A percentile compares a stretch with the other conserved stretches of the same genome.
Conservation (phyloP, 2,329 filamentous ascomycete species). For the Lasiodiplodia sp. region DNA sequence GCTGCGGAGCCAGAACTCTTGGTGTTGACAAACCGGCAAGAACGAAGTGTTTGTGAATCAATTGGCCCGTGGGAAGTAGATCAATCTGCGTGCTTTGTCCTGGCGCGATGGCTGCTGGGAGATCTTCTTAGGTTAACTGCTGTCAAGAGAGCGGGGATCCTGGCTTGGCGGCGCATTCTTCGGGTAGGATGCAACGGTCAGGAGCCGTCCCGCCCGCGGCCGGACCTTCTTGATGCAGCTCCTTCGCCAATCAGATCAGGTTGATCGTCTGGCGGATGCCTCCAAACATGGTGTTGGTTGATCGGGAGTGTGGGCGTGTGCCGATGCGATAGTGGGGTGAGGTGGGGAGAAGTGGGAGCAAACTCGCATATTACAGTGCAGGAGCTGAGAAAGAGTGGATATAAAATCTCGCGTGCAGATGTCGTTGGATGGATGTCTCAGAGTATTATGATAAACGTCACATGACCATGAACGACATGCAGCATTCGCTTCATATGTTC, state of each 20-base stretch:
- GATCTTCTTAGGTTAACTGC: not conserved
- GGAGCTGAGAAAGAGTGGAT: too few relatives aligned
- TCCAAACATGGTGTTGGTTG: not conserved
- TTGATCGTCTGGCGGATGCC: not conserved
- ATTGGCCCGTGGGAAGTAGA: not conserved
- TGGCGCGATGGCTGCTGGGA: not conserved
- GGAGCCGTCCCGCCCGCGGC: slow-evolving; percentile 5
- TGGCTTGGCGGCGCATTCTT: slow-evolving; percentile 1
- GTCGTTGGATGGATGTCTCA: too few relatives aligned
- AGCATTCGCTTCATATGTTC: too few relatives aligned
- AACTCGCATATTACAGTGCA: too few relatives aligned
- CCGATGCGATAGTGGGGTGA: not conserved
- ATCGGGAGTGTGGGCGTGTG: slow-evolving; percentile 3
- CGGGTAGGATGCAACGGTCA: slow-evolving; percentile 1
- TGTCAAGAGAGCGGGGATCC: not conserved
- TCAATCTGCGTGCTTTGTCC: too few relatives aligned
- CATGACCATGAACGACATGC: too few relatives aligned
- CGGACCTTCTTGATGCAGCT: not conserved
- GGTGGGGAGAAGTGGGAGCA: slow-evolving; percentile 4
- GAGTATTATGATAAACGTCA: too few relatives aligned
- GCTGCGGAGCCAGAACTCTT: not conserved
- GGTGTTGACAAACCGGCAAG: not conserved
- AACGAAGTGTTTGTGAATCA: not conserved
- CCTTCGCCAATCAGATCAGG: not conserved
- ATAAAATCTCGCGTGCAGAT: too few relatives aligned